phyloP scores from a whole-genome alignment of 805 yeast species.

The Saccharomycodes ludwigii region DNA sequence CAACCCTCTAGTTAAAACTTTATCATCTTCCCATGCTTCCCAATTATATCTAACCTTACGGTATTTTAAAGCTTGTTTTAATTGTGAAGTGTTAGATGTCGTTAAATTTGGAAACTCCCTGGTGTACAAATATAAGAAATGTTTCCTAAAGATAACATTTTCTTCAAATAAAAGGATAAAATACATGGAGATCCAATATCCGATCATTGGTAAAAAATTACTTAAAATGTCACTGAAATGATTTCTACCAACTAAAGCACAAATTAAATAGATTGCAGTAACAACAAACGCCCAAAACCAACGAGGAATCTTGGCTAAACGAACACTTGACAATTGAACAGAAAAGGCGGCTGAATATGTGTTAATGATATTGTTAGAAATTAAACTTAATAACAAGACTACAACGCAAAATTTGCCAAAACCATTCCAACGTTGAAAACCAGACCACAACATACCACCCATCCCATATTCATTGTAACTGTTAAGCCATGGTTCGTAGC shows the following conservation, averaged over 20 bases:
- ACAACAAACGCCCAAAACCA: constrained; percentile 62
- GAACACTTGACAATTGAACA: constrained; percentile 48
- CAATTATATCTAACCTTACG: constrained; percentile 49
- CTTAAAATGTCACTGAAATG: constrained; percentile 62
- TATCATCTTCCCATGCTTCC: constrained; percentile 56
- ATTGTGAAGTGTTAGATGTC: neutral
- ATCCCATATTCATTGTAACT: constrained; percentile 50
- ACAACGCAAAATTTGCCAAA: constrained; percentile 67
- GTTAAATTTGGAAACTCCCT: constrained; percentile 27
- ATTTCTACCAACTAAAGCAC: constrained; percentile 66
- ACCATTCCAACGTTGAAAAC: constrained; percentile 59
- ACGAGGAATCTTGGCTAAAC: constrained; percentile 55
- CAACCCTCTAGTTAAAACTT: constrained; percentile 49
- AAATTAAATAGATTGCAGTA: constrained; percentile 50
- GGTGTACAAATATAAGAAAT: constrained; percentile 29
- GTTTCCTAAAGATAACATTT: constrained; percentile 52
- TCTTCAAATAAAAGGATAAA: constrained; percentile 61
- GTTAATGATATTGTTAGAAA: constrained; percentile 73
- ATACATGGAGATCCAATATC: constrained; percentile 83
- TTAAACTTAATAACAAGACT: constrained; percentile 56
- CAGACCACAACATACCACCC: constrained; percentile 61
- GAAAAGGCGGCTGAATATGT: constrained; percentile 74
- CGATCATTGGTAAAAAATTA: constrained; percentile 82
- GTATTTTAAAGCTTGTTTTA: constrained; percentile 4
- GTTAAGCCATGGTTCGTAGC: constrained; percentile 41